Evolutionary conservation across 2,329 filamentous ascomycete genomes (phyloP).

Genomic region (Epichloe bromicola): DNA sequence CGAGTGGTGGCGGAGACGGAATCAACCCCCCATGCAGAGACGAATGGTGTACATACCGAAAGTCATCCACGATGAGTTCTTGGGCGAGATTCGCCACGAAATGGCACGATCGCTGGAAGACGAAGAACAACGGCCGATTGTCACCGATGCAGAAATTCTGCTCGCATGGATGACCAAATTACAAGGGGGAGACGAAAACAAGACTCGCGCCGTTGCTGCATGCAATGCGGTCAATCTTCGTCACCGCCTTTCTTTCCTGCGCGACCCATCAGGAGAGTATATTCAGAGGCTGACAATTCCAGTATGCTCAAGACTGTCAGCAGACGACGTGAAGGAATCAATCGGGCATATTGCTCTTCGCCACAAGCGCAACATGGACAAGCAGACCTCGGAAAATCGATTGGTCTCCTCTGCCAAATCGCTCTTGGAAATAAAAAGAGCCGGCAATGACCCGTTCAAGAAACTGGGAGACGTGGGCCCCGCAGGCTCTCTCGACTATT

Average conservation of each 20-base stretch:
- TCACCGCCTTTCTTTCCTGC: slow-evolving; percentile 1
- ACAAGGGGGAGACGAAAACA: slow-evolving; percentile 1
- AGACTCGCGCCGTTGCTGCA: background rate
- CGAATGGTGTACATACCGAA: slow-evolving; percentile 7
- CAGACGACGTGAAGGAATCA: background rate
- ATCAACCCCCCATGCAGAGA: background rate
- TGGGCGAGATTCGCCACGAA: slow-evolving; percentile 4
- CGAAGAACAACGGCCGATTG: slow-evolving; percentile 1
- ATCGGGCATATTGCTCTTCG: slow-evolving; percentile 2
- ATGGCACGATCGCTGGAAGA: background rate
- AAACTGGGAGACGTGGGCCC: background rate
- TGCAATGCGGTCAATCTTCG: slow-evolving; percentile 3
- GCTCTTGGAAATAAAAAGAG: background rate
- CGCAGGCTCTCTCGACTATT: background rate
- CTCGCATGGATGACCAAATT: slow-evolving; percentile 6
- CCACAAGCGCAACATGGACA: slow-evolving; percentile 4
- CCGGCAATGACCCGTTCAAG: background rate
- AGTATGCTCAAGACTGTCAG: background rate
- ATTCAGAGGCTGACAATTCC: slow-evolving; percentile 5
- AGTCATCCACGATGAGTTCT: slow-evolving; percentile 2
- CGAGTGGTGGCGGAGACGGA: slow-evolving; percentile 1
- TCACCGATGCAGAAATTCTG: slow-evolving; percentile 5
- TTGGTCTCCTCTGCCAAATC: slow-evolving; percentile 1
- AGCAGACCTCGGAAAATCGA: background rate
- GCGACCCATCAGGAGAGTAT: slow-evolving; percentile 5